Conservation (phyloP, 2,329 filamentous ascomycete genomes). For the Calycina herbarum region DNA sequence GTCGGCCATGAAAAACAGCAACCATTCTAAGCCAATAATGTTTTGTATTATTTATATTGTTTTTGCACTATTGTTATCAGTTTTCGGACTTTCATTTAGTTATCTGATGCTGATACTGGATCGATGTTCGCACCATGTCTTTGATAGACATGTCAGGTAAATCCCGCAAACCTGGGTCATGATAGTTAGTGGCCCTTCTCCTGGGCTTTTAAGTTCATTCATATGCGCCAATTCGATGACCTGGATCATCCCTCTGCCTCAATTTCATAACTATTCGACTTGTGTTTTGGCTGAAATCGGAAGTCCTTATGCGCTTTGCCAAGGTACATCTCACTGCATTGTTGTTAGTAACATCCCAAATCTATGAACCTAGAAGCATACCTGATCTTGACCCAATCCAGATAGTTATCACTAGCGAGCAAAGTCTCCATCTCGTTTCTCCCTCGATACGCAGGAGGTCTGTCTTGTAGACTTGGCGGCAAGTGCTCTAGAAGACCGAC, state of each 20-base stretch:
- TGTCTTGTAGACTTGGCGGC: slow-evolving; percentile 84
- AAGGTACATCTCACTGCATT: slow-evolving; percentile 87
- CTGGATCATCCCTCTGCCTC: slow-evolving; percentile 63
- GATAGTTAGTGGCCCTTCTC: not conserved
- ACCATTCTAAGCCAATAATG: too few species aligned
- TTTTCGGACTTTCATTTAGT: too few species aligned
- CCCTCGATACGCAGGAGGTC: slow-evolving; percentile 80
- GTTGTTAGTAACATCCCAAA: slow-evolving; percentile 16
- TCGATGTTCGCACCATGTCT: too few species aligned
- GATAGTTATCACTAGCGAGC: slow-evolving; percentile 85
- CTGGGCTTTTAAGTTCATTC: not conserved
- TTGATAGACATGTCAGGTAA: too few species aligned
- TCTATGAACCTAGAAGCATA: slow-evolving; percentile 45
- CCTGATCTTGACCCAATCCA: slow-evolving; percentile 99
- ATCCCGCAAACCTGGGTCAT: too few species aligned
- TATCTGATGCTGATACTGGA: too few species aligned
- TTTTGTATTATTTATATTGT: too few species aligned
- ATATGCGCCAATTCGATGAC: too few species aligned
- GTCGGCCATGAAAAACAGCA: too few species aligned
- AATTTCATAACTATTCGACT: slow-evolving; percentile 85
- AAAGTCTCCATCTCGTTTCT: slow-evolving; percentile 93
- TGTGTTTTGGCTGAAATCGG: slow-evolving; percentile 96
- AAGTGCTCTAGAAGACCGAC: slow-evolving; percentile 85
- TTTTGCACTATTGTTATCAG: too few species aligned
- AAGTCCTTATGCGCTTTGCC: slow-evolving; percentile 88